Base-by-base conservation (phyloP, 352 stramenopile genomes). In the Plasmopara viticola region DNA sequence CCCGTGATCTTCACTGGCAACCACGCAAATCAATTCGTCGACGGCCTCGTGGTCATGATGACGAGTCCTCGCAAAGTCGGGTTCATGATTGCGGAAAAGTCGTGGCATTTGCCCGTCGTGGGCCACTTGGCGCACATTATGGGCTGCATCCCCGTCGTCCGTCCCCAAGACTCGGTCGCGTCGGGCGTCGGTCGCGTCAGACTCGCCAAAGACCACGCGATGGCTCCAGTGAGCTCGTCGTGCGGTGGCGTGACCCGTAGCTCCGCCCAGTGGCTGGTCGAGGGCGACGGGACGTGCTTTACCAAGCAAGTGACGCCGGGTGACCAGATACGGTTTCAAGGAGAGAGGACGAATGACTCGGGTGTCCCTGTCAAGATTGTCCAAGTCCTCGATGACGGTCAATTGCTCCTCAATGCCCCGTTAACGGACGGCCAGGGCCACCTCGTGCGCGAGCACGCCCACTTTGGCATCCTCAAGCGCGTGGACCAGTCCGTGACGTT, bases 11-110 rank as follows among this genome's bases (percentile, higher is more conserved):
- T 98, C 67, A 97, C 90, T 14, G 94, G 84, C 15, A 99, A 99
- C 74, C 96, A 99, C 74, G 89, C 94, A 28, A 99, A 99, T 73
- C 96, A 99, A 70, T 99, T 99, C 61, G 94, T 99, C 34, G 96
- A 99, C 67, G 95, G 83, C 4, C 73, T 98, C 33, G 92, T 97
- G 51, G 92, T 99, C 49, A 96, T 94, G 69, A 96, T 95, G 71
- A 98, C 84, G 0, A 97, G 79, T 50, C 80, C 90, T 28, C 88
- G 95, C 46, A 98, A 97, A 58, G 89, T 89, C 28, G 94, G 88
- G n/a, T 98, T 98, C 58, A 74, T 99, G 33, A 98, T 99, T 49
- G 96, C 96, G 6, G 95, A 98, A 57, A 98, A 98, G 63, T 97
- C 81, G 57, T 98, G 86, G 84, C 85, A 98, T 43, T 65, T 90